A percentile compares a stretch with the other conserved stretches of the same genome.
Conservation (phyloP, 2,329 filamentous ascomycete genomes). For the Aspergillus quadricinctus region DNA sequence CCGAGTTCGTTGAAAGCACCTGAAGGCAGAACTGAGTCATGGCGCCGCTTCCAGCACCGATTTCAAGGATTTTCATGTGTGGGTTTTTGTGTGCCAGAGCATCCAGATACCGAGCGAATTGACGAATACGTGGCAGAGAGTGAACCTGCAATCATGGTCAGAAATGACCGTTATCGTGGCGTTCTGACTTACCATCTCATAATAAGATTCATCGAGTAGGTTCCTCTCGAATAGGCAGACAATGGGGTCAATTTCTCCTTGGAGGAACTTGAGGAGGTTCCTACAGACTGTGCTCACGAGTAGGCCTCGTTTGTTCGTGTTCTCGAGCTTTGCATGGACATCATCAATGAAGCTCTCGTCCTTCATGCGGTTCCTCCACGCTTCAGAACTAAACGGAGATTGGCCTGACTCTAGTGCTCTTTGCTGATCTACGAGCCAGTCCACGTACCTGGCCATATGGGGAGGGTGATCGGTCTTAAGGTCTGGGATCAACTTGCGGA, state of each 20-base stretch:
- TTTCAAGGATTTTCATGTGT: conserved; percentile 3
- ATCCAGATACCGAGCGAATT: background rate
- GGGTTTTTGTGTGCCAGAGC: conserved; percentile 4
- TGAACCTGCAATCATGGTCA: background rate
- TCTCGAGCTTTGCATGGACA: background rate
- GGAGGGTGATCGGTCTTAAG: background rate
- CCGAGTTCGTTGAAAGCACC: background rate
- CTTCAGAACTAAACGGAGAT: background rate
- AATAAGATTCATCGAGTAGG: conserved; percentile 1
- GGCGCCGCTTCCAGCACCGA: conserved; percentile 2
- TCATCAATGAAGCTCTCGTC: background rate
- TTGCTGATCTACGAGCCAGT: conserved; percentile 1
- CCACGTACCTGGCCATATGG: background rate
- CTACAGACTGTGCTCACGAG: background rate
- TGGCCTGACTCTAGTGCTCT: background rate
- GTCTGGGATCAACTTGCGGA: background rate
- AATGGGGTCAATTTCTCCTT: background rate
- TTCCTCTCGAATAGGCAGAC: background rate
- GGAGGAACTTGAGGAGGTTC: background rate
- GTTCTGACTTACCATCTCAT: conserved; percentile 1
- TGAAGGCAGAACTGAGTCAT: background rate
- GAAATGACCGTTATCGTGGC: background rate
- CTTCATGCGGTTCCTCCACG: background rate
- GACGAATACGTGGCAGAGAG: background rate
- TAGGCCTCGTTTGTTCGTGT: background rate